Percentiles rank a stretch among this genome's conserved stretches.
phyloP scores from a whole-genome alignment of 1,139 yeast species.

The Komagataea norvegica region DNA sequence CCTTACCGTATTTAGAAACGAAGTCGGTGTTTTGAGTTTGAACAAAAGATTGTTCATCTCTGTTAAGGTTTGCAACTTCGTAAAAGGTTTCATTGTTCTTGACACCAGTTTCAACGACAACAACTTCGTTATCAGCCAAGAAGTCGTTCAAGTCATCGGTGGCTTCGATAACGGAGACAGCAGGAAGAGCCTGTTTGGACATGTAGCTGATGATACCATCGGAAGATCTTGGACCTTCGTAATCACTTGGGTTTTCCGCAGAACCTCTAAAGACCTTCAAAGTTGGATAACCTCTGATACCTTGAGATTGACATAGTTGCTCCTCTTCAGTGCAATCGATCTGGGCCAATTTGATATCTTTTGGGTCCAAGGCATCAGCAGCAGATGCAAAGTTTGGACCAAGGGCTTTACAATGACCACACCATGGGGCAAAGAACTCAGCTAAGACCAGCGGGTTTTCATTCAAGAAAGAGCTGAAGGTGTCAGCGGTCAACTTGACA shows the following conservation, averaged over 20 bases:
- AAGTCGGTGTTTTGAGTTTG: conserved; percentile 47
- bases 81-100: conserved; percentile 45
- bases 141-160: conserved; percentile 47
- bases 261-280: conserved; percentile 76
- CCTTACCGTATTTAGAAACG: conserved; percentile 44
- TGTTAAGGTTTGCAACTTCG: conserved; percentile 49
- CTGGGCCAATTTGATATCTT: conserved; percentile 78
- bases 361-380: conserved; percentile 64
- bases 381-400: conserved; percentile 91
- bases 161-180: conserved; percentile 53
- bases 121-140: conserved; percentile 44
- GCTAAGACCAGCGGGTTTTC: conserved; percentile 81
- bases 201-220: conserved; percentile 73
- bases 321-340: conserved; percentile 88
- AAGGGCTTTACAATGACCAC: conserved; percentile 94
- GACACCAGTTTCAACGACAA: conserved; percentile 41
- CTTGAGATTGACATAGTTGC: conserved; percentile 70
- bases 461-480: conserved; percentile 60
- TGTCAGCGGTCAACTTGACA: conserved; percentile 61
- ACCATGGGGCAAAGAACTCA: conserved; percentile 99
- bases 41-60: conserved; percentile 61
- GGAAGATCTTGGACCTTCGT: conserved; percentile 81
- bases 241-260: conserved; percentile 47
- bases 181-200: conserved; percentile 79
- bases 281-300: conserved; percentile 88